Percentiles rank a stretch among this genome's conserved stretches.
Evolutionary conservation across 306 rosid genomes (phyloP).

Genomic region (Vigna radiata): DNA sequence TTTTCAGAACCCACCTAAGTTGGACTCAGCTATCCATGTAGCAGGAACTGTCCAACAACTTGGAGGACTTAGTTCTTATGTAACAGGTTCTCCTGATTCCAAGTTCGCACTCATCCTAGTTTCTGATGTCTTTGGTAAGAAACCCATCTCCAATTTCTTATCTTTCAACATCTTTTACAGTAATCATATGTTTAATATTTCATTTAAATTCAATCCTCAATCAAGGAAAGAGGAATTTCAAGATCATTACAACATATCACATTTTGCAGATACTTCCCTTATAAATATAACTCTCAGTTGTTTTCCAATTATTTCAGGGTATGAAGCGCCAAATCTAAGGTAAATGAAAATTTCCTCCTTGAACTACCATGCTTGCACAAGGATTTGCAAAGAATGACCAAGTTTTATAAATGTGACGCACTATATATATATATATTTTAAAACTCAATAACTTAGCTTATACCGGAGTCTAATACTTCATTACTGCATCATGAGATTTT

Average conservation of each 20-base stretch:
- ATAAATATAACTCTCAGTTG: neutral
- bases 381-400: neutral
- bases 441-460: neutral
- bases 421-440: neutral
- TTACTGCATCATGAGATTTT: neutral
- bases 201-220: too few species aligned
- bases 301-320: conserved; percentile 55
- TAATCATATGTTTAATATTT: too few species aligned
- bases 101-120: conserved; percentile 57
- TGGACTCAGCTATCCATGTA: conserved; percentile 46
- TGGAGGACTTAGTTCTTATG: conserved; percentile 53
- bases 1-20: conserved; percentile 51
- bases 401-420: neutral
- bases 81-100: conserved; percentile 56
- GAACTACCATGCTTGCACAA: neutral
- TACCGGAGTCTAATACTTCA: conserved; percentile 11
- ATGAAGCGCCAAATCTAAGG: conserved; percentile 69
- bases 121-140: conserved; percentile 59
- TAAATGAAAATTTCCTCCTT: conserved; percentile 34
- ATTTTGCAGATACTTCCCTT: neutral
- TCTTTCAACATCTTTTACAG: neutral
- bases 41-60: conserved; percentile 48
- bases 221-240: neutral
- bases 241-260: conserved; percentile 4
- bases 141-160: neutral